phyloP scores from a whole-genome alignment of 352 stramenopile genomes.

The Globisporangium polare region DNA sequence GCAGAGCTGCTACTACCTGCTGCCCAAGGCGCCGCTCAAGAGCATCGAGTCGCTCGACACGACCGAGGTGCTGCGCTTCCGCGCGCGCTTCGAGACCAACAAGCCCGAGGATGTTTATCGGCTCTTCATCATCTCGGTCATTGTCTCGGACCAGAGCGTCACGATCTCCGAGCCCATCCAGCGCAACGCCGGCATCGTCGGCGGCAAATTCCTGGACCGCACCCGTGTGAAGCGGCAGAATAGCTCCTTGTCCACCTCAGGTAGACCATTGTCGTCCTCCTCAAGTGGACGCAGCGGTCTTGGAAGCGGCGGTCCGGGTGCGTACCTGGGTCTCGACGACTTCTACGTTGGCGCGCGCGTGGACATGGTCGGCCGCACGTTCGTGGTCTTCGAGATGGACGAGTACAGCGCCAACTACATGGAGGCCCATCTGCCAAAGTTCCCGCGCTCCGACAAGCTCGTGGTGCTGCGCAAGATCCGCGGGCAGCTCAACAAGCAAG shows the following conservation, averaged over 20 bases:
- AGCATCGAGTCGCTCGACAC: slow-evolving; percentile 77
- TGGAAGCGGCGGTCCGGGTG: slow-evolving; percentile 30
- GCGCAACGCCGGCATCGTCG: slow-evolving; percentile 70
- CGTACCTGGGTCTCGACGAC: slow-evolving; percentile 55
- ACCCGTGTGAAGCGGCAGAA: slow-evolving; percentile 58
- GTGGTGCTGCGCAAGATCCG: slow-evolving; percentile 55
- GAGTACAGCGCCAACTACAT: slow-evolving; percentile 85
- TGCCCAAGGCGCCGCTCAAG: slow-evolving; percentile 84
- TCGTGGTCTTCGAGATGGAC: slow-evolving; percentile 81
- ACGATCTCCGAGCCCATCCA: slow-evolving; percentile 72
- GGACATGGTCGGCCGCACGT: slow-evolving; percentile 58
- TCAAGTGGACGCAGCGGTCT: not conserved
- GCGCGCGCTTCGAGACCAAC: slow-evolving; percentile 59
- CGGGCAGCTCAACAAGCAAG: slow-evolving; percentile 31
- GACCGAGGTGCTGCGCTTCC: slow-evolving; percentile 74
- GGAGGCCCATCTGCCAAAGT: slow-evolving; percentile 56
- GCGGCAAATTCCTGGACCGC: slow-evolving; percentile 73
- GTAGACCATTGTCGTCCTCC: not conserved
- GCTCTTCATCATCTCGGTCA: slow-evolving; percentile 75
- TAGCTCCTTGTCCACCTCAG: slow-evolving; percentile 2
- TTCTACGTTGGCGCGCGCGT: slow-evolving; percentile 74
- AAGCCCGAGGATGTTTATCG: slow-evolving; percentile 64
- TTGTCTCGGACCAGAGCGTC: slow-evolving; percentile 74
- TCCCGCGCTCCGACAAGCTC: slow-evolving; percentile 64
- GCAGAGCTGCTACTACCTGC: slow-evolving; percentile 80